Conservation (phyloP, 2,329 filamentous ascomycete genomes). For the Penicillium occitanis region DNA sequence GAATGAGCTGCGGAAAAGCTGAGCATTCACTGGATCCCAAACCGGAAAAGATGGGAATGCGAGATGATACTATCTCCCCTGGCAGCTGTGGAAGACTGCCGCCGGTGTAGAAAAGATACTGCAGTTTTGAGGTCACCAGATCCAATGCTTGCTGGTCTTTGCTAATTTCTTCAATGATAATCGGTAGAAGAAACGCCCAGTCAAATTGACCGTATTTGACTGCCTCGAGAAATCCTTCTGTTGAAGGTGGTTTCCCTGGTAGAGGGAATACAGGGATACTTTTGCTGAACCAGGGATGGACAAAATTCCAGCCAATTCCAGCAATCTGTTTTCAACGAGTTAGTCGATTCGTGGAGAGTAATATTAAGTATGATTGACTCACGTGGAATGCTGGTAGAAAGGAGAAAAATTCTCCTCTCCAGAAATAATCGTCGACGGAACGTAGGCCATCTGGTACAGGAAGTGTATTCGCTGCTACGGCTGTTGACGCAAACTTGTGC, state of each 20-base stretch:
- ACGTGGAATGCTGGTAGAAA: constrained; percentile 14
- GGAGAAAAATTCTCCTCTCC: constrained; percentile 5
- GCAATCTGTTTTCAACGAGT: constrained; percentile 4
- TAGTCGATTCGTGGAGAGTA: neutral
- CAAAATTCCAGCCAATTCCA: constrained; percentile 4
- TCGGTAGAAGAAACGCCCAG: constrained; percentile 8
- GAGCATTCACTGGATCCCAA: constrained; percentile 7
- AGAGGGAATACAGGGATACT: constrained; percentile 7
- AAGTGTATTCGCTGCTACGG: neutral
- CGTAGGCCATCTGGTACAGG: neutral
- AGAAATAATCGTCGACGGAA: neutral
- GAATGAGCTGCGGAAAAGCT: neutral
- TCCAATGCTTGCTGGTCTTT: neutral
- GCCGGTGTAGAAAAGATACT: constrained; percentile 3
- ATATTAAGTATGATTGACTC: neutral
- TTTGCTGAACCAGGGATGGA: neutral
- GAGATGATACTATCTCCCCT: neutral
- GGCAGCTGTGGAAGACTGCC: neutral
- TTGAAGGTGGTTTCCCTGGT: constrained; percentile 5
- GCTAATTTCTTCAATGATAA: constrained; percentile 10
- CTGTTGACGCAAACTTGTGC: neutral
- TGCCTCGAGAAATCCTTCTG: constrained; percentile 5
- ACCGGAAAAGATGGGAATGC: constrained; percentile 1
- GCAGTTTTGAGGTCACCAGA: neutral
- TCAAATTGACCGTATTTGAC: neutral